Evolutionary conservation across 1,284 basidiomycete species (phyloP).

Genomic region (Pascua sp.): DNA sequence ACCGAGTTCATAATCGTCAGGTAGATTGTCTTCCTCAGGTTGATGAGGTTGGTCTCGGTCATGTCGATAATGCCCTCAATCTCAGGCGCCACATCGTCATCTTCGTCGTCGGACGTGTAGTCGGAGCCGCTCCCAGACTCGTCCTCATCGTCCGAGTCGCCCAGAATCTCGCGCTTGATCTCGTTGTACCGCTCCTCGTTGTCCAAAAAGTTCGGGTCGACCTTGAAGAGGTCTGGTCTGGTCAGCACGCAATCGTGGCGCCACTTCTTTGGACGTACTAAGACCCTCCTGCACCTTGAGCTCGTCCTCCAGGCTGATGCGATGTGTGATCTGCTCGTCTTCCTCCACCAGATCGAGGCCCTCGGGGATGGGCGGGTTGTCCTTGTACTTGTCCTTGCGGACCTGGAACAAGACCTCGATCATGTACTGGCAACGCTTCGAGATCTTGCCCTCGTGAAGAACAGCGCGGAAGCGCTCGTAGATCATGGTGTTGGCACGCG

Average conservation of each 20-base stretch:
- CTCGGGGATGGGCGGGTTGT: constrained; percentile 90
- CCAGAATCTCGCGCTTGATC: constrained; percentile 92
- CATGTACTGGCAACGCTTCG: constrained; percentile 98
- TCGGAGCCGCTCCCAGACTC: constrained; percentile 66
- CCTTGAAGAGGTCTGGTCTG: constrained; percentile 83
- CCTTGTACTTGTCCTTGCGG: constrained; percentile 96
- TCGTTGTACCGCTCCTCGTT: constrained; percentile 91
- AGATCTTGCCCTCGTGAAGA: constrained; percentile 89
- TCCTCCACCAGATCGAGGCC: constrained; percentile 95
- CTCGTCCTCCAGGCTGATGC: constrained; percentile 86
- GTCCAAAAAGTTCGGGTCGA: constrained; percentile 79
- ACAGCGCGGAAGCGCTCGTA: constrained; percentile 96
- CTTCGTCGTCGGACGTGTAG: constrained; percentile 60
- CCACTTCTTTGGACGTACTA: constrained; percentile 59
- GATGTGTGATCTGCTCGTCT: constrained; percentile 94
- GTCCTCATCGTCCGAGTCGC: constrained; percentile 55
- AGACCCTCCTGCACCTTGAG: constrained; percentile 89
- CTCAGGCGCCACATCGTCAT: constrained; percentile 61
- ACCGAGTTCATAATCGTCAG: constrained; percentile 94
- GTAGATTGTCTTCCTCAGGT: constrained; percentile 90
- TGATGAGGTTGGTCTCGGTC: constrained; percentile 93
- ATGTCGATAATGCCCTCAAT: constrained; percentile 90
- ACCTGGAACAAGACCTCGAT: constrained; percentile 98
- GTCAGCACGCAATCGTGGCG: not conserved
- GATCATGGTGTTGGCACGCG: constrained; percentile 87